phyloP scores from a whole-genome alignment of 495 filamentous ascomycete species.

The Terfezia claveryi region DNA sequence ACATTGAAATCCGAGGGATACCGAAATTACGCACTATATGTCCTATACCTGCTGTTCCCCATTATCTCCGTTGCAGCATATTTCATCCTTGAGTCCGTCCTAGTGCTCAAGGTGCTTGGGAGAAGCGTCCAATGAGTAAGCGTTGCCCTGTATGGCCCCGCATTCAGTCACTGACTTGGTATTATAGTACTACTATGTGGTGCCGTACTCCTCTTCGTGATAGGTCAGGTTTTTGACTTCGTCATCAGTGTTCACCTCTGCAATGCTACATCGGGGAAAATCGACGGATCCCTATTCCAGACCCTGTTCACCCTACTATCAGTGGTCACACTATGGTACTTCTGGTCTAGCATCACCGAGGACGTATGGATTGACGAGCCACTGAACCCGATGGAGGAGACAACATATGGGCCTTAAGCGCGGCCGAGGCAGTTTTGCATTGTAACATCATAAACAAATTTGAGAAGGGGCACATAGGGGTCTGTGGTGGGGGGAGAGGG shows the following conservation, averaged over 20 bases:
- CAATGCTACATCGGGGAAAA: slow-evolving; percentile 53
- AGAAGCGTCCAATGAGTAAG: slow-evolving; percentile 67
- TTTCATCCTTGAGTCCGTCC: slow-evolving; percentile 55
- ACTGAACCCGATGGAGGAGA: no score
- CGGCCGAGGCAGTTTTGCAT: no score
- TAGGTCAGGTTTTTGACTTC: slow-evolving; percentile 89
- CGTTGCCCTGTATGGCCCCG: slow-evolving; percentile 2
- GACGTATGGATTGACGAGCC: slow-evolving; percentile 66
- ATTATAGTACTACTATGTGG: slow-evolving; percentile 45
- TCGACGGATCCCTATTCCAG: slow-evolving; percentile 84
- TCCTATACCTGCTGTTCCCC: slow-evolving; percentile 77
- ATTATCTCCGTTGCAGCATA: slow-evolving; percentile 70
- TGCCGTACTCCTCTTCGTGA: slow-evolving; percentile 61
- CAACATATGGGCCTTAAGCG: no score
- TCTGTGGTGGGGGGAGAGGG: no score
- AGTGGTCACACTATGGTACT: slow-evolving; percentile 67
- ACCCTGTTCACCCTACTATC: slow-evolving; percentile 75
- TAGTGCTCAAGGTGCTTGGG: slow-evolving; percentile 74
- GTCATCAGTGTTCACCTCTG: slow-evolving; percentile 82
- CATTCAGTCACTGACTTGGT: slow-evolving; percentile 12
- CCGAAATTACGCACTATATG: slow-evolving; percentile 70
- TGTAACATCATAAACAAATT: no score
- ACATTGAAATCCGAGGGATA: slow-evolving; percentile 27
- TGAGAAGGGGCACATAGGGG: no score
- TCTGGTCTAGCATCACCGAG: slow-evolving; percentile 98